A percentile compares a stretch with the other conserved stretches of the same genome.
phyloP scores from a whole-genome alignment of 1,284 basidiomycete species.

The Hymenochaete sp. region DNA sequence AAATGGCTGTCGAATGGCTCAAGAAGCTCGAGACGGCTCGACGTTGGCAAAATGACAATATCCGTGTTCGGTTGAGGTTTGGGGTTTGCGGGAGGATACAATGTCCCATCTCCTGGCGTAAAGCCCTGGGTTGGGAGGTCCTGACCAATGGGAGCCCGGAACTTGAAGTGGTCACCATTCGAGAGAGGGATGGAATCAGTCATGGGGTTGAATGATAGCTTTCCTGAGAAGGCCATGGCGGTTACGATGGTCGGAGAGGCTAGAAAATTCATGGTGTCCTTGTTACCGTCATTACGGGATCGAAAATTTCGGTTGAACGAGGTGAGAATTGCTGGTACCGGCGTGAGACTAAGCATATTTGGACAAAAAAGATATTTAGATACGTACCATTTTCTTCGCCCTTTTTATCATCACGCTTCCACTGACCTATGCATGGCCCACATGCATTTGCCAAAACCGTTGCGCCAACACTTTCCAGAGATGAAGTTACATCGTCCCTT shows the following conservation, averaged over 20 bases:
- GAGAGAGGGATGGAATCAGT: constrained; percentile 74
- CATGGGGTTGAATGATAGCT: constrained; percentile 90
- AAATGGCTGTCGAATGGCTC: constrained; percentile 85
- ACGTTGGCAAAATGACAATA: constrained; percentile 73
- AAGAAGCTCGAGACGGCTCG: constrained; percentile 81
- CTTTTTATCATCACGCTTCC: constrained; percentile 89
- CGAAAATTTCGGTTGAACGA: constrained; percentile 70
- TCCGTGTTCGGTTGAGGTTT: constrained; percentile 70
- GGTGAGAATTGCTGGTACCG: constrained; percentile 1
- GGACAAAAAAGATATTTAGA: neutral
- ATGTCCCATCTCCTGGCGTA: constrained; percentile 68
- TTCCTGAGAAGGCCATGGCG: constrained; percentile 94
- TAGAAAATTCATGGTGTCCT: constrained; percentile 95
- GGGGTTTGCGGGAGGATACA: constrained; percentile 75
- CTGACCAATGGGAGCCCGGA: constrained; percentile 76
- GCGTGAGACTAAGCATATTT: constrained; percentile 3
- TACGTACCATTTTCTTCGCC: constrained; percentile 81
- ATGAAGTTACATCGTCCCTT: constrained; percentile 79
- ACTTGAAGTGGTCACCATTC: constrained; percentile 77
- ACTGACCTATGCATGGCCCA: constrained; percentile 98
- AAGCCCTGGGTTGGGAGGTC: constrained; percentile 84
- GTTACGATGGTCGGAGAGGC: constrained; percentile 97
- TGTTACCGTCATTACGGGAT: constrained; percentile 95
- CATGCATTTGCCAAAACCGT: constrained; percentile 96
- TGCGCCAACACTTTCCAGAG: constrained; percentile 81